Evolutionary conservation across 495 filamentous ascomycete genomes (phyloP).

Genomic region (Xylaria venustula): DNA sequence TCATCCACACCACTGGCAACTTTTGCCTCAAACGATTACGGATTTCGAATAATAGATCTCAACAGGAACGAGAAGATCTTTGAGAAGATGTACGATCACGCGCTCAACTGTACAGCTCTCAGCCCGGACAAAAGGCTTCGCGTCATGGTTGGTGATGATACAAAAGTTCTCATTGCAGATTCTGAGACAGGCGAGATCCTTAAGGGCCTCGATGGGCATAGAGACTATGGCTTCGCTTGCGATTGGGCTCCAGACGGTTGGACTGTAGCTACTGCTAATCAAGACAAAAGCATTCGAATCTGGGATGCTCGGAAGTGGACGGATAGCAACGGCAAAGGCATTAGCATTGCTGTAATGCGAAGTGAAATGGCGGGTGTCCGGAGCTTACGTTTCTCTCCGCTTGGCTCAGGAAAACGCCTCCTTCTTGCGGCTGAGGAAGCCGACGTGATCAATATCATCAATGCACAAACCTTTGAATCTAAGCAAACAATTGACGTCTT

Average conservation of each 20-base stretch:
- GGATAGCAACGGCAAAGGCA: constrained; percentile 38
- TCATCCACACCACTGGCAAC: constrained; percentile 63
- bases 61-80: constrained; percentile 63
- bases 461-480: constrained; percentile 63
- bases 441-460: constrained; percentile 76
- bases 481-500: constrained; percentile 83
- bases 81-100: constrained; percentile 58
- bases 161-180: constrained; percentile 48
- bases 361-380: constrained; percentile 79
- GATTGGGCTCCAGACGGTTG: constrained; percentile 89
- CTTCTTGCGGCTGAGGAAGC: constrained; percentile 81
- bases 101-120: constrained; percentile 82
- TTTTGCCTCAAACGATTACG: constrained; percentile 81
- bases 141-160: constrained; percentile 62
- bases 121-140: constrained; percentile 79
- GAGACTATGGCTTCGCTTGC: constrained; percentile 83
- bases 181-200: constrained; percentile 48
- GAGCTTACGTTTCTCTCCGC: constrained; percentile 75
- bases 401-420: constrained; percentile 70
- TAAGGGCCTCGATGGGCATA: constrained; percentile 63
- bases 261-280: constrained; percentile 85
- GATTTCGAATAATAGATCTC: constrained; percentile 74
- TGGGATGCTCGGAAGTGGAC: constrained; percentile 81
- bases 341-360: constrained; percentile 60
- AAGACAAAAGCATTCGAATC: constrained; percentile 80